Evolutionary conservation across 176 grass and related monocot genomes (phyloP).

Genomic region (Chrysopogon serrulatus): DNA sequence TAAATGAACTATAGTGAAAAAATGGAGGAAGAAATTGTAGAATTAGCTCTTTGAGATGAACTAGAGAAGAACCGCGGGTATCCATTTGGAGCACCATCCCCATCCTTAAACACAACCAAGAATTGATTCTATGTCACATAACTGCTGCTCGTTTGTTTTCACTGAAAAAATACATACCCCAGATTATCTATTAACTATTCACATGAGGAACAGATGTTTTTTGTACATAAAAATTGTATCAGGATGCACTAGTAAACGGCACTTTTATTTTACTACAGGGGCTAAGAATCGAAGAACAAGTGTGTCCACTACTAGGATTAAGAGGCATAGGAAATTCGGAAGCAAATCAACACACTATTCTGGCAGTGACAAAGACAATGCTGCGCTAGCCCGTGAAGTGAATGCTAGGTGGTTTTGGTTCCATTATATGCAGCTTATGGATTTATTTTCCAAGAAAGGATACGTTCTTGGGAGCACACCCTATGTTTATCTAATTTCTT

Average conservation of each 20-base stretch:
- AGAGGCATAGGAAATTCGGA: constrained; percentile 18
- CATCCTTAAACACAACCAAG: no score
- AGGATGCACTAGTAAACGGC: constrained; percentile 5
- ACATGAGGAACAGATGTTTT: neutral
- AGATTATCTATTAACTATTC: neutral
- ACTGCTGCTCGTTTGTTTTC: neutral
- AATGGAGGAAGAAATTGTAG: no score
- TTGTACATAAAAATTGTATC: neutral
- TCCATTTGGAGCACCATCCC: no score
- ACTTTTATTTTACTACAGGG: constrained; percentile 37
- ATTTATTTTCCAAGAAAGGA: neutral
- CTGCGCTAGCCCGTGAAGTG: constrained; percentile 23
- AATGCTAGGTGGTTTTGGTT: constrained; percentile 48
- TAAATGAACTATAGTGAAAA: no score
- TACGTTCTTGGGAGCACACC: neutral
- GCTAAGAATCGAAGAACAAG: constrained; percentile 22
- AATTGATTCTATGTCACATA: neutral
- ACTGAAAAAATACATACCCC: neutral
- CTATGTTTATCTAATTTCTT: constrained; percentile 16
- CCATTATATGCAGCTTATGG: constrained; percentile 2
- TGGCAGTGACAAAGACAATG: constrained; percentile 16
- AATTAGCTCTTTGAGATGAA: no score
- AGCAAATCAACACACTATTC: constrained; percentile 19
- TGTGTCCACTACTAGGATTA: constrained; percentile 22
- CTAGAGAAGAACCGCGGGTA: no score